These are phyloP conservation scores for Boechera retrofracta DNA, from an alignment of 345 rosid genomes.

Conservation along the genomic window DNA sequence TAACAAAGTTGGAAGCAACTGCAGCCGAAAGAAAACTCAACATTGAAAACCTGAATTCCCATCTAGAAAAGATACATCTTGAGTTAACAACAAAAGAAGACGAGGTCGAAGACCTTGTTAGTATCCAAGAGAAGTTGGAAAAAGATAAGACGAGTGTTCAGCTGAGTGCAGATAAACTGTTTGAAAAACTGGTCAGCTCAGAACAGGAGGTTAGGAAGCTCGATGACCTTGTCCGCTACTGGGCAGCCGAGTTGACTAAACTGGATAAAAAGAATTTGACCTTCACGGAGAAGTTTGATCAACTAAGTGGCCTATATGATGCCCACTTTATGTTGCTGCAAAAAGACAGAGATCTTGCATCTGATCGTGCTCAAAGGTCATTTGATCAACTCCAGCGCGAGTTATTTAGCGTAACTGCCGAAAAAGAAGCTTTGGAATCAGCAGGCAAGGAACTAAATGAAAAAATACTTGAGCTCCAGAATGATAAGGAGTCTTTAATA, in stretches of 20 bases:
- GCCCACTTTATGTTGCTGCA: constrained; percentile 59
- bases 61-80: constrained; percentile 57
- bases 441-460: constrained; percentile 52
- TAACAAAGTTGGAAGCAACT: not conserved
- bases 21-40: constrained; percentile 33
- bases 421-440: constrained; percentile 60
- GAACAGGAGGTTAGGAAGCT: constrained; percentile 60
- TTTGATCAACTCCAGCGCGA: constrained; percentile 61
- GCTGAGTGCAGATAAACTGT: constrained; percentile 55
- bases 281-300: constrained; percentile 56
- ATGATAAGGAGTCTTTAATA: constrained; percentile 57
- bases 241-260: constrained; percentile 59
- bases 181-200: constrained; percentile 54
- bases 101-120: constrained; percentile 55
- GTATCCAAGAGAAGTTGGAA: constrained; percentile 59
- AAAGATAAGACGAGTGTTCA: constrained; percentile 60
- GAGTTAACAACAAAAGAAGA: constrained; percentile 64
- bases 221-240: constrained; percentile 54
- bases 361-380: constrained; percentile 55
- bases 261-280: constrained; percentile 61
- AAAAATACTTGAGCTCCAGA: constrained; percentile 63
- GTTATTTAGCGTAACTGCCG: constrained; percentile 51
- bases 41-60: constrained; percentile 58
- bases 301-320: constrained; percentile 58
- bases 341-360: constrained; percentile 57